phyloP scores from a whole-genome alignment of 2,329 filamentous ascomycete genomes.

The Didymella segeticola region DNA sequence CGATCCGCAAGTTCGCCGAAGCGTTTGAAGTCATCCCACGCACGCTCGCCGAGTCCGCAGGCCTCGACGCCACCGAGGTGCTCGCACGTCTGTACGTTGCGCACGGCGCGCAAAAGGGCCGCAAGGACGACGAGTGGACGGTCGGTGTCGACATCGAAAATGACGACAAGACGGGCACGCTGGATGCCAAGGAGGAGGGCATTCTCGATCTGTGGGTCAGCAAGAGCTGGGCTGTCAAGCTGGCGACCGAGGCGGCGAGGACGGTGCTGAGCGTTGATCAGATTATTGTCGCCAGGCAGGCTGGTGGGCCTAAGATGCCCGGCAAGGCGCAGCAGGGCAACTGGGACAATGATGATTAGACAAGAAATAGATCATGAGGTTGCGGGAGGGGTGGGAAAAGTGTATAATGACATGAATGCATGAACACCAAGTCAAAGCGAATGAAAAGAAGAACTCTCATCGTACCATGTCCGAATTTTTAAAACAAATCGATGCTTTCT shows the following conservation, averaged over 20 bases:
- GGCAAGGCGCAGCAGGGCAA: conserved; percentile 78
- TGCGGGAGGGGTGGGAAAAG: neutral
- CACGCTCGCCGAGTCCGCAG: conserved; percentile 91
- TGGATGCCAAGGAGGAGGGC: conserved; percentile 85
- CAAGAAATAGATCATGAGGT: too few relatives aligned
- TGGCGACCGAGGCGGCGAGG: conserved; percentile 92
- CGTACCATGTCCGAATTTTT: too few relatives aligned
- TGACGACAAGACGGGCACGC: conserved; percentile 76
- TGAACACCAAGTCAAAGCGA: neutral
- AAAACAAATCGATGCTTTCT: too few relatives aligned
- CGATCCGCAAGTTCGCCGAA: conserved; percentile 96
- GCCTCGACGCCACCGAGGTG: conserved; percentile 96
- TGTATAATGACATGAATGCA: conserved; percentile 13
- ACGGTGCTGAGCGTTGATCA: conserved; percentile 97
- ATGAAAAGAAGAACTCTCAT: too few relatives aligned
- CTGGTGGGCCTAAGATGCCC: conserved; percentile 95
- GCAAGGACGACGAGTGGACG: conserved; percentile 77
- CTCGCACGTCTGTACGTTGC: conserved; percentile 91
- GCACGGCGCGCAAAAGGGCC: conserved; percentile 68
- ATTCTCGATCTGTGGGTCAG: conserved; percentile 91
- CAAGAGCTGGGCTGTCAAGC: conserved; percentile 96
- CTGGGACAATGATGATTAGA: conserved; percentile 68
- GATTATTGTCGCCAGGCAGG: conserved; percentile 97
- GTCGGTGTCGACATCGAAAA: conserved; percentile 96
- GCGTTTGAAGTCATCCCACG: conserved; percentile 97